Conservation (phyloP, 1,284 basidiomycete species). For the Ustilago shanxiensis region DNA sequence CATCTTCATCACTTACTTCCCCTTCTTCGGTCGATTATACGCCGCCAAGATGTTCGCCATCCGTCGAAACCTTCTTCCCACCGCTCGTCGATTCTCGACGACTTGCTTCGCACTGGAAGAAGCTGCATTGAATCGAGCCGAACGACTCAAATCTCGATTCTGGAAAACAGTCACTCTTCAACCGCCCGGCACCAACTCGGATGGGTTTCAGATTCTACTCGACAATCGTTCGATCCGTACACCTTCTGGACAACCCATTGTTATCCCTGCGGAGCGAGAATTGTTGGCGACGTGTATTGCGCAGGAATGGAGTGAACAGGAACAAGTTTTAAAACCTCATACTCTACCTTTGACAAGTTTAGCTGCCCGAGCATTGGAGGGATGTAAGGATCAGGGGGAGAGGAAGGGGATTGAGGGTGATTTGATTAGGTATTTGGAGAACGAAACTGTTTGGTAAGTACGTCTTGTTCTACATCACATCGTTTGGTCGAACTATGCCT, state of each 20-base stretch:
- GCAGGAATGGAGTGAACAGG: slow-evolving; percentile 95
- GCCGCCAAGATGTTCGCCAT: slow-evolving; percentile 1
- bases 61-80: neutral
- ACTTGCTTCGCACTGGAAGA: slow-evolving; percentile 18
- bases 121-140: slow-evolving; percentile 34
- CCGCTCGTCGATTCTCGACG: neutral
- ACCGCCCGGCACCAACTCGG: slow-evolving; percentile 11
- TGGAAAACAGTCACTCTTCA: slow-evolving; percentile 56
- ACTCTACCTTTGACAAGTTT: slow-evolving; percentile 89
- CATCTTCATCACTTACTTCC: neutral
- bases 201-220: slow-evolving; percentile 78
- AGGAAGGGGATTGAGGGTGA: slow-evolving; percentile 79
- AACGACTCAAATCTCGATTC: slow-evolving; percentile 53
- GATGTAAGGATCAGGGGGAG: slow-evolving; percentile 76
- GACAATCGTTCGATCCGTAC: slow-evolving; percentile 90
- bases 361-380: slow-evolving; percentile 88
- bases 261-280: slow-evolving; percentile 79
- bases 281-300: slow-evolving; percentile 88
- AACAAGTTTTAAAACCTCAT: slow-evolving; percentile 85
- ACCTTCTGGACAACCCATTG: slow-evolving; percentile 81
- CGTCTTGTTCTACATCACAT: neutral
- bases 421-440: slow-evolving; percentile 88
- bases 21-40: neutral
- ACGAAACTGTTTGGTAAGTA: slow-evolving; percentile 90
- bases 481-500: neutral